Conservation (phyloP, 2,329 filamentous ascomycete species). For the Microascus cirrosus region DNA sequence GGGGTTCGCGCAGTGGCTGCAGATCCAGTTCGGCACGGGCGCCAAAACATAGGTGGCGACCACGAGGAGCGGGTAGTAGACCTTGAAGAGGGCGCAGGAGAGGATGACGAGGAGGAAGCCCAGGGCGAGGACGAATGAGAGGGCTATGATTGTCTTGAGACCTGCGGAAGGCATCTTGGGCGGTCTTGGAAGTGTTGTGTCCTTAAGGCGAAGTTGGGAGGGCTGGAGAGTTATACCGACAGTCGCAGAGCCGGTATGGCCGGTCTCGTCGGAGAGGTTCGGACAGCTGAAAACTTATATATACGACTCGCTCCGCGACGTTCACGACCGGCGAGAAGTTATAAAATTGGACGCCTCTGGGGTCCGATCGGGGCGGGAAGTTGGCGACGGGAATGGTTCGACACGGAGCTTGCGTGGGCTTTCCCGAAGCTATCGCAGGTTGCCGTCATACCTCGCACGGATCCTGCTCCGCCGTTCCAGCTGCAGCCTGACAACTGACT, state of each 20-base stretch:
- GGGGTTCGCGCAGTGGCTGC: slow-evolving; percentile 72
- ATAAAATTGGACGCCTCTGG: background rate
- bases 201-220: background rate
- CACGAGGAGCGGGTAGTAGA: slow-evolving; percentile 90
- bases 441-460: slow-evolving; percentile 1
- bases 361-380: background rate
- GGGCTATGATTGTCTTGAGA: slow-evolving; percentile 96
- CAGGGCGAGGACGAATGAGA: slow-evolving; percentile 97
- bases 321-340: background rate
- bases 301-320: too few species aligned
- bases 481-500: background rate
- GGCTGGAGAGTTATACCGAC: background rate
- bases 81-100: slow-evolving; percentile 87
- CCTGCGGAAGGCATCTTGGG: slow-evolving; percentile 63
- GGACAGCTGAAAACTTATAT: background rate
- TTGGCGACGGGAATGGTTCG: background rate
- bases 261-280: background rate
- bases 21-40: slow-evolving; percentile 94
- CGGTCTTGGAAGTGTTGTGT: background rate
- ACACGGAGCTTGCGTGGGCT: slow-evolving; percentile 1
- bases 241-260: background rate
- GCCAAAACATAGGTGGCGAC: slow-evolving; percentile 92
- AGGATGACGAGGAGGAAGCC: slow-evolving; percentile 98
- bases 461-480: background rate
- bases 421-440: slow-evolving; percentile 2